Evolutionary conservation across 495 filamentous ascomycete species (phyloP).

Genomic region (Patellaria atrata): DNA sequence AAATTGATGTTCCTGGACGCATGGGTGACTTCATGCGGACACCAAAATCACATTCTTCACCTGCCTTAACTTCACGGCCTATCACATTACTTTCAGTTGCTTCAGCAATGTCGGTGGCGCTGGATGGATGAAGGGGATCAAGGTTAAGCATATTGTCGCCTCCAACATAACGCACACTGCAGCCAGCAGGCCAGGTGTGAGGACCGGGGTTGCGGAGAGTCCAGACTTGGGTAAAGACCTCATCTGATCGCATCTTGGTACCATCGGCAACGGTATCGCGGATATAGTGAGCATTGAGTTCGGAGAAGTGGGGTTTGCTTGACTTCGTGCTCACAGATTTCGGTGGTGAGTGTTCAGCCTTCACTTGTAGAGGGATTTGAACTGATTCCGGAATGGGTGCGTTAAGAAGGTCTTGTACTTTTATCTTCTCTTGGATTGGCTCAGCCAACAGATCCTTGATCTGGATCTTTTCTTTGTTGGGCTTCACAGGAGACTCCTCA

Average conservation of each 20-base stretch:
- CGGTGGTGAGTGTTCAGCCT: not conserved
- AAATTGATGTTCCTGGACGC: conserved; percentile 62
- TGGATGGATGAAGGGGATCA: conserved; percentile 60
- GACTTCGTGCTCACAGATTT: not conserved
- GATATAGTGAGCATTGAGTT: conserved; percentile 61
- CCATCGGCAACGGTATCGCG: conserved; percentile 69
- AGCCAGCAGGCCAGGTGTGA: conserved; percentile 69
- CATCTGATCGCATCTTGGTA: conserved; percentile 48
- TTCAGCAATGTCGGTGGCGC: conserved; percentile 51
- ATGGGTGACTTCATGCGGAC: conserved; percentile 68
- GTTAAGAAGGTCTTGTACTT: conserved; percentile 18
- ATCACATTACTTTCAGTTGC: conserved; percentile 72
- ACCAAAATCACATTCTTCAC: conserved; percentile 64
- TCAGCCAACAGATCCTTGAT: conserved; percentile 26
- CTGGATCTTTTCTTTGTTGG: conserved; percentile 26
- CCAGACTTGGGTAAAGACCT: conserved; percentile 82
- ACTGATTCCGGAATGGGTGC: conserved; percentile 6
- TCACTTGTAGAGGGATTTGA: not conserved
- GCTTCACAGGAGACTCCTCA: conserved; percentile 24
- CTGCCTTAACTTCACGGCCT: conserved; percentile 49
- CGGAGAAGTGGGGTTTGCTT: conserved; percentile 2
- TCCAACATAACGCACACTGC: conserved; percentile 78
- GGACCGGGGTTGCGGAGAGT: conserved; percentile 75
- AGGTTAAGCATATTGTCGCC: conserved; percentile 92
- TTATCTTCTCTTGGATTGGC: conserved; percentile 22